Conservation (phyloP, 176 grass and related monocot genomes). For the Eragrostis nindensis region DNA sequence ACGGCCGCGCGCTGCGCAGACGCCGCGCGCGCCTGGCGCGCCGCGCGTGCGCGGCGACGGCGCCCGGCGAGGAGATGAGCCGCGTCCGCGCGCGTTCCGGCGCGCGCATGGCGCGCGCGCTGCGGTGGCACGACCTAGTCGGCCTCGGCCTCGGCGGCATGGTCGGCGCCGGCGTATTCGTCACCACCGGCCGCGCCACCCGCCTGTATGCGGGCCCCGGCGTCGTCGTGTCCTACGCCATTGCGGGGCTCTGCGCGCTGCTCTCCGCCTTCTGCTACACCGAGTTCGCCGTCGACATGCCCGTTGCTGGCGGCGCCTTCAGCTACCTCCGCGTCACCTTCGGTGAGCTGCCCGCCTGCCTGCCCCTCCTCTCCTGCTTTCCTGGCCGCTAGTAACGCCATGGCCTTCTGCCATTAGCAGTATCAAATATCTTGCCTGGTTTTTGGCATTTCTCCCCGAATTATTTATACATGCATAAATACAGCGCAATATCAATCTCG, state of each 20-base stretch:
- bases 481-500: too few species aligned
- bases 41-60: conserved; percentile 49
- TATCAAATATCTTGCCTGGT: too few species aligned
- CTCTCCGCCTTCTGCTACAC: conserved; percentile 98
- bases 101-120: conserved; percentile 52
- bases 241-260: conserved; percentile 83
- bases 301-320: conserved; percentile 69
- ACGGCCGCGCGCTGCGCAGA: conserved; percentile 55
- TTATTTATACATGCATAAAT: too few species aligned
- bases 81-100: conserved; percentile 61
- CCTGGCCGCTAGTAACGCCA: too few species aligned
- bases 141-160: conserved; percentile 63
- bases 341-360: conserved; percentile 72
- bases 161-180: conserved; percentile 63
- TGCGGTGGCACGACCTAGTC: conserved; percentile 71
- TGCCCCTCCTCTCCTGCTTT: not conserved
- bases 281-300: conserved; percentile 94
- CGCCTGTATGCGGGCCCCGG: conserved; percentile 29
- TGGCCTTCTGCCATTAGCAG: too few species aligned
- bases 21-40: conserved; percentile 35
- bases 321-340: conserved; percentile 86
- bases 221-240: conserved; percentile 73
- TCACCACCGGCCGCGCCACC: conserved; percentile 51
- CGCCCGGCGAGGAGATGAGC: conserved; percentile 59
- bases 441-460: too few species aligned